These are phyloP conservation scores for Achaetomiella virescens DNA, from an alignment of 495 filamentous ascomycete genomes.

Conservation along the genomic window DNA sequence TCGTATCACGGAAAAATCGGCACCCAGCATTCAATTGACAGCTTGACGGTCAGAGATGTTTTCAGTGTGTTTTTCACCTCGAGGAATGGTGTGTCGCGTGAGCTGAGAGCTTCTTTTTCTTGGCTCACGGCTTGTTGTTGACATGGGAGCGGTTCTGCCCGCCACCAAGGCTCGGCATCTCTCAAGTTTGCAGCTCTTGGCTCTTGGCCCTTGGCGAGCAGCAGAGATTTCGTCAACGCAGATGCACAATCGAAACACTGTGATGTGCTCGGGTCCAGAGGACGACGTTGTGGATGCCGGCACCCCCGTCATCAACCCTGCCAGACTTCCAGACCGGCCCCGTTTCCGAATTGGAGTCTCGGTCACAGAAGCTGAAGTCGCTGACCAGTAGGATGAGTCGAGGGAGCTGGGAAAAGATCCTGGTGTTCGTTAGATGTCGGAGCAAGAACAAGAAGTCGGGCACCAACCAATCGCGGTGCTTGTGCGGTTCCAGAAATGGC, in stretches of 20 bases:
- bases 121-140: neutral
- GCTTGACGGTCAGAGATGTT: neutral
- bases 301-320: neutral
- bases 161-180: neutral
- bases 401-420: too few relatives aligned
- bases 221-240: neutral
- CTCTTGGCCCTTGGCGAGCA: neutral
- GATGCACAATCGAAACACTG: neutral
- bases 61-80: too few relatives aligned
- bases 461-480: conserved; percentile 3
- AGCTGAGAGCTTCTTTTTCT: too few relatives aligned
- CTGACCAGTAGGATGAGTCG: too few relatives aligned
- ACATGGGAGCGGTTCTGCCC: neutral
- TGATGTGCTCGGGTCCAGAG: too few relatives aligned
- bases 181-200: neutral
- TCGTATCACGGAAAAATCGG: neutral
- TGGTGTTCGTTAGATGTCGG: neutral
- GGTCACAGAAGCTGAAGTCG: too few relatives aligned
- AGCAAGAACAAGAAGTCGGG: neutral
- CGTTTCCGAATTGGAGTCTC: too few relatives aligned
- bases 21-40: neutral
- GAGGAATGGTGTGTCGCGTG: too few relatives aligned
- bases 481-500: neutral
- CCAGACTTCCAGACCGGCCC: neutral
- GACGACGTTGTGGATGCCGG: too few relatives aligned